phyloP scores from a whole-genome alignment of 2,329 filamentous ascomycete species.

The Clonostachys chloroleuca region DNA sequence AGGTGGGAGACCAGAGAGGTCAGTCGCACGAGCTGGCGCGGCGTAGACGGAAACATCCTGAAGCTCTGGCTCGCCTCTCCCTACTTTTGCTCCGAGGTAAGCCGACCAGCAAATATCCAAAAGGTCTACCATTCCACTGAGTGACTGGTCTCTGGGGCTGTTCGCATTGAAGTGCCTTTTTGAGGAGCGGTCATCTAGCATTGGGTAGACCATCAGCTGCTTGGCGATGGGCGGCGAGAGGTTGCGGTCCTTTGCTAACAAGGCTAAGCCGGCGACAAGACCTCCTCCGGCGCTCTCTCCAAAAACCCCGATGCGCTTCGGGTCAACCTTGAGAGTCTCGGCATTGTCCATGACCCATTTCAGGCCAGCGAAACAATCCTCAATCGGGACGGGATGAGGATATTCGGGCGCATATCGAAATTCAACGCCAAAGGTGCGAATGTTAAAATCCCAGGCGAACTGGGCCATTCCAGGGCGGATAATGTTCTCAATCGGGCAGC shows the following conservation, averaged over 20 bases:
- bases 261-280: constrained; percentile 14
- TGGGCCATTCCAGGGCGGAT: constrained; percentile 13
- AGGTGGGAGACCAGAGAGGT: constrained; percentile 20
- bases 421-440: constrained; percentile 29
- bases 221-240: constrained; percentile 18
- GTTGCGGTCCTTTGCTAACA: constrained; percentile 29
- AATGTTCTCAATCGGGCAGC: constrained; percentile 14
- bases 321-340: constrained; percentile 9
- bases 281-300: constrained; percentile 14
- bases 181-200: constrained; percentile 21
- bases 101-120: constrained; percentile 13
- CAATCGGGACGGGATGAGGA: constrained; percentile 22
- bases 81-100: constrained; percentile 2
- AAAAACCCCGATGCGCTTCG: constrained; percentile 10
- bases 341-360: constrained; percentile 15
- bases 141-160: constrained; percentile 6
- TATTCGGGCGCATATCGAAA: constrained; percentile 38
- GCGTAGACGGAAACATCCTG: constrained; percentile 8
- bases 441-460: constrained; percentile 14
- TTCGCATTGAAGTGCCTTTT: background rate
- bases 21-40: constrained; percentile 13
- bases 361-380: constrained; percentile 26
- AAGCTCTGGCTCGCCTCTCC: background rate
- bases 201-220: constrained; percentile 24
- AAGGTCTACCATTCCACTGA: constrained; percentile 6